Conservation (phyloP, 306 rosid species). For the Canavalia ensiformis region DNA sequence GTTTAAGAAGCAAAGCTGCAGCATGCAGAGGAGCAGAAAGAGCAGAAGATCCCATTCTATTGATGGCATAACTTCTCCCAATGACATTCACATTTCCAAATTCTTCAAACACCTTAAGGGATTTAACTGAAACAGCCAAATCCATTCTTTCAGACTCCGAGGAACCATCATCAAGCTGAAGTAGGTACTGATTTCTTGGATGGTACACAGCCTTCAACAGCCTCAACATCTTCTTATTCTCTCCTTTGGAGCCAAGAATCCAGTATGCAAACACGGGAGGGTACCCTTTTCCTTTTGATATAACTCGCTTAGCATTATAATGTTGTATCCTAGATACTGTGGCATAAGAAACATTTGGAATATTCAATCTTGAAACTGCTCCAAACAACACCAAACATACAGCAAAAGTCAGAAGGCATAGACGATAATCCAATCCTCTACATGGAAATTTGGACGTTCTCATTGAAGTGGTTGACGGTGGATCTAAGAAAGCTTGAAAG, state of each 20-base stretch:
- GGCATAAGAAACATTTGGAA: constrained; percentile 44
- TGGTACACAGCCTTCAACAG: constrained; percentile 77
- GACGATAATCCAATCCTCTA: constrained; percentile 53
- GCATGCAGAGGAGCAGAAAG: constrained; percentile 78
- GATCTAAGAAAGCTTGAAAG: constrained; percentile 6
- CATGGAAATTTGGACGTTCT: constrained; percentile 56
- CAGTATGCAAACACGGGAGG: constrained; percentile 78
- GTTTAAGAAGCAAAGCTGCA: constrained; percentile 74
- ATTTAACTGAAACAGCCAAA: constrained; percentile 56
- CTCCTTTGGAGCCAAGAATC: constrained; percentile 69
- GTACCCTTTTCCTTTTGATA: constrained; percentile 61
- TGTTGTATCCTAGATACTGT: constrained; percentile 41
- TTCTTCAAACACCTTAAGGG: constrained; percentile 56
- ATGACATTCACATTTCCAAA: constrained; percentile 73
- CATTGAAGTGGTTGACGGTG: constrained; percentile 52
- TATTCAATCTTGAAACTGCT: constrained; percentile 58
- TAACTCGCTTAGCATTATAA: constrained; percentile 25
- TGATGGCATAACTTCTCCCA: constrained; percentile 68
- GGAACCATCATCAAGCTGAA: constrained; percentile 69
- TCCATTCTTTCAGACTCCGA: constrained; percentile 63
- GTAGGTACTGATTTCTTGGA: constrained; percentile 77
- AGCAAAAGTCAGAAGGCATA: constrained; percentile 55
- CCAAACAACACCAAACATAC: constrained; percentile 52
- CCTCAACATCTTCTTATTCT: constrained; percentile 59
- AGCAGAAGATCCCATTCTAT: constrained; percentile 72